These are phyloP conservation scores for Adansonia grandidieri DNA, from an alignment of 441 rosid species.

Conservation along the genomic window DNA sequence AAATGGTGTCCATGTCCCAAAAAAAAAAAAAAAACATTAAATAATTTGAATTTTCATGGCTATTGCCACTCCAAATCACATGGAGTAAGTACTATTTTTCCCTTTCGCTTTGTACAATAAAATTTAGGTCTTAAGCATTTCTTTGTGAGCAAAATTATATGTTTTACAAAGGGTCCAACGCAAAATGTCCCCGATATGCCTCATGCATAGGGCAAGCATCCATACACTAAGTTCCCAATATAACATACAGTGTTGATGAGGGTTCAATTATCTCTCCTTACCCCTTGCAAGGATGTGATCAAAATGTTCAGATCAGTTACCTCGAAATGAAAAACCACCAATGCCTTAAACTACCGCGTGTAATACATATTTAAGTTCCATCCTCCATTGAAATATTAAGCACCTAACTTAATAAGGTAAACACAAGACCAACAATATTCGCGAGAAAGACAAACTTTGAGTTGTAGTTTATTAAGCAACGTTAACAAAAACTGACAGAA, in stretches of 20 bases:
- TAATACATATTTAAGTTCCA: slow-evolving; percentile 32
- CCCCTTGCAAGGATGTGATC: slow-evolving; percentile 32
- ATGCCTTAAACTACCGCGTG: slow-evolving; percentile 31
- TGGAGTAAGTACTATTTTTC: neutral
- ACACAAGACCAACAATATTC: slow-evolving; percentile 3
- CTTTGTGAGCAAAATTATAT: neutral
- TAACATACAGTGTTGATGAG: neutral
- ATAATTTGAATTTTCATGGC: neutral
- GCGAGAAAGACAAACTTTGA: neutral
- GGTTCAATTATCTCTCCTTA: slow-evolving; percentile 11
- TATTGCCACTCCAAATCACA: neutral
- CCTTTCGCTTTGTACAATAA: neutral
- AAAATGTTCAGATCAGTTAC: slow-evolving; percentile 35
- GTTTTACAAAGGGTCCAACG: neutral
- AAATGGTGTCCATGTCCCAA: too few species aligned
- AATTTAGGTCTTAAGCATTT: neutral
- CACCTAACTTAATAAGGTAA: slow-evolving; percentile 28
- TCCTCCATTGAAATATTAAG: slow-evolving; percentile 32
- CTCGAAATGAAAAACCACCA: slow-evolving; percentile 36
- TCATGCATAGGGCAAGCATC: slow-evolving; percentile 15
- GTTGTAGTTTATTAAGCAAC: slow-evolving; percentile 3
- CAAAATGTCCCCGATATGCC: neutral
- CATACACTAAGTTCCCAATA: slow-evolving; percentile 4
- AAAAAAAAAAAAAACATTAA: too few species aligned
- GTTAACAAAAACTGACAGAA: neutral